Evolutionary conservation across 768 basidiomycete species (phyloP).

Genomic region (Termitomyces sp.): DNA sequence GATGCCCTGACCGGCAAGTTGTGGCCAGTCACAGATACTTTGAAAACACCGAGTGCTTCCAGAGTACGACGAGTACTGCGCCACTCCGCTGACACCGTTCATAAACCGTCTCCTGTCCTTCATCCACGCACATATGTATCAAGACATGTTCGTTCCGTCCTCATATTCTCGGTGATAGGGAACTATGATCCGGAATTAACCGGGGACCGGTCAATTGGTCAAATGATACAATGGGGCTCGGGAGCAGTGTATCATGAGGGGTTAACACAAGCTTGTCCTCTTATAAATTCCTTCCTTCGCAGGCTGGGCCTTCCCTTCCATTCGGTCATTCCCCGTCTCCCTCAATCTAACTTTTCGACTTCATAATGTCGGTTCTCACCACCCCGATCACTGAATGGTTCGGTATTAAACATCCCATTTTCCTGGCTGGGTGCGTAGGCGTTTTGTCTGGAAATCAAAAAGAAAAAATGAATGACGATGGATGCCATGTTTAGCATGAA

Average conservation of each 20-base stretch:
- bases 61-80: neutral
- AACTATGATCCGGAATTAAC: neutral
- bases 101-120: neutral
- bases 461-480: neutral
- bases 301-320: neutral
- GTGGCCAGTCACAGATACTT: neutral
- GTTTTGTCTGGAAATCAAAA: neutral
- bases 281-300: slow-evolving; percentile 6
- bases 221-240: neutral
- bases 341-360: slow-evolving; percentile 1
- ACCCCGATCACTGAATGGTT: slow-evolving; percentile 90
- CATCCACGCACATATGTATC: no score
- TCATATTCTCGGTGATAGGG: neutral
- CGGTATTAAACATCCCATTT: slow-evolving; percentile 81
- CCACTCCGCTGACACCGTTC: neutral
- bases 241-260: slow-evolving; percentile 12
- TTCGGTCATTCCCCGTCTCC: neutral
- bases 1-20: neutral
- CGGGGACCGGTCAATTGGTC: neutral
- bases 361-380: slow-evolving; percentile 55
- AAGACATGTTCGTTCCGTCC: no score
- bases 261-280: neutral
- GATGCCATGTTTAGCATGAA: slow-evolving; percentile 33
- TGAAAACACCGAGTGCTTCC: neutral
- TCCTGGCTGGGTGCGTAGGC: slow-evolving; percentile 64